Evolutionary conservation across 2,329 filamentous ascomycete genomes (phyloP), one percentile per base, ranked within the genome.

Genomic region (Cercospora janseana): DNA sequence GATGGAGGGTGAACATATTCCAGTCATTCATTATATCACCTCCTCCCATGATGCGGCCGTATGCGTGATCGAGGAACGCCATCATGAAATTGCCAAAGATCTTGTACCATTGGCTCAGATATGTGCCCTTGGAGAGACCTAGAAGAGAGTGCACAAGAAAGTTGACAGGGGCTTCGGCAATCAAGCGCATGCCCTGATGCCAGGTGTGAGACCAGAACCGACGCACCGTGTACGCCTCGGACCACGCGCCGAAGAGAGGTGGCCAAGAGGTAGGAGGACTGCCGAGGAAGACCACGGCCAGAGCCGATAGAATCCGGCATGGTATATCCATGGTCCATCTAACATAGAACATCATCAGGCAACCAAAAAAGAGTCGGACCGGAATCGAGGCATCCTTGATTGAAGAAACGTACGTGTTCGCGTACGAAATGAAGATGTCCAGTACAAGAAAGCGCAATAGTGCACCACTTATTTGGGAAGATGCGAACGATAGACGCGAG

Each of bases 171-270:
- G 41, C n/a, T 21, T 44, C 41, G 13, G 41, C 41, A 10, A 44
- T 15, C 4, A 44, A 27, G 8, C 41, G 41, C 41, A 44, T 44
- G 24, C 41, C 41, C 23, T 44, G 41, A 31, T 44, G 41, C 41
- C 41, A 44, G 26, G 41, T 44, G 13, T 44, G 41, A 18, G 41
- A 44, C 41, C 41, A 44, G 41, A 44, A 44, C 18, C 41, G 24
- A 18, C 41, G 41, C 7, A 44, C 15, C 12, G 24, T 44, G 16
- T 29, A 44, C 5, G 41, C 24, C 20, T 44, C 41, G n/a, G 23
- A 18, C 41, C 41, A 44, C 16, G 41, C 16, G 6, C 41, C 41
- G 15, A 44, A 44, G 8, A 44, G 16, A 12, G 41, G 41, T 10
- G 41, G 26, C 41, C 41, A 44, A 24, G 24, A 29, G 12, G 24